Conservation (phyloP, 2,329 filamentous ascomycete genomes). For the Dactylonectria estremocensis region DNA sequence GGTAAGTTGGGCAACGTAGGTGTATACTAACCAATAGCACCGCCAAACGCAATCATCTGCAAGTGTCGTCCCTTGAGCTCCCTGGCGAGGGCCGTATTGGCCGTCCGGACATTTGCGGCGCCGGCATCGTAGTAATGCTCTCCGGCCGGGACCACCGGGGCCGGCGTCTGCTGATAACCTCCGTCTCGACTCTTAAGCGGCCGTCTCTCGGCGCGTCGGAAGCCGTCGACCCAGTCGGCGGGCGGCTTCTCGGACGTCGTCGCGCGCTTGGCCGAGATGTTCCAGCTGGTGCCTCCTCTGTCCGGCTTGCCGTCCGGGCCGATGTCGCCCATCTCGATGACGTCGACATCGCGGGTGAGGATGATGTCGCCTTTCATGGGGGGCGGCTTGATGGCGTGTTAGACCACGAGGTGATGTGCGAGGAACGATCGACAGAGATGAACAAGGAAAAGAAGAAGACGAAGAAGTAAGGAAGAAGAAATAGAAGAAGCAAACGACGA, state of each 20-base stretch:
- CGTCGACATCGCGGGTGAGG: background rate
- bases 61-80: background rate
- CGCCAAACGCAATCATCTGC: slow-evolving; percentile 1
- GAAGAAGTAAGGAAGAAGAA: too few species aligned
- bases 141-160: background rate
- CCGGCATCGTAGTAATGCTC: background rate
- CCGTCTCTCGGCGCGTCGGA: background rate
- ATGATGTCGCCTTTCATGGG: background rate
- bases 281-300: background rate
- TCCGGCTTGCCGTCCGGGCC: background rate
- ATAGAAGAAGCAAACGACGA: too few species aligned
- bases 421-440: background rate
- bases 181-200: background rate
- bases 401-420: background rate
- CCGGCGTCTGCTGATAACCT: background rate
- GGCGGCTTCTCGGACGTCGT: background rate
- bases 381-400: background rate
- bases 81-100: background rate
- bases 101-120: background rate
- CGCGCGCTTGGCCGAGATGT: background rate
- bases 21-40: background rate
- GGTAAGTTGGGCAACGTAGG: too few species aligned
- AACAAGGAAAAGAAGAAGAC: background rate
- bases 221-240: background rate
- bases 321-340: background rate